Conservation (phyloP, 352 stramenopile species). For the Peronospora belbahrii region DNA sequence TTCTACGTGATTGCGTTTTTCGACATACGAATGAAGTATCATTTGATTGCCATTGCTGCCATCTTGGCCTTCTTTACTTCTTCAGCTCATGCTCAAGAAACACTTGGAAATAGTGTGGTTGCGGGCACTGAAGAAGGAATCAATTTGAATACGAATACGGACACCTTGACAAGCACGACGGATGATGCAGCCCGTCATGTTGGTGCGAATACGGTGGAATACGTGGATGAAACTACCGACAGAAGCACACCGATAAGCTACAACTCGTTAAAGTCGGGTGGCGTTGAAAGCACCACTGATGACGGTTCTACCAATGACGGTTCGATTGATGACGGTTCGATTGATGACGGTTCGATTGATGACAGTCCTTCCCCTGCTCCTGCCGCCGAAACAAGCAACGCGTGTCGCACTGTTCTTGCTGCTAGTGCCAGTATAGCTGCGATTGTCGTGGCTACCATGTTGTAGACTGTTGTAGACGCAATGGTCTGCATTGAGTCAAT, state of each 20-base stretch:
- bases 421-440: slow-evolving; percentile 20
- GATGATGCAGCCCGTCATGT: too few relatives aligned
- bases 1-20: too few relatives aligned
- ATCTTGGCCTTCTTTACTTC: not conserved
- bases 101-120: slow-evolving; percentile 32
- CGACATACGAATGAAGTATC: slow-evolving; percentile 18
- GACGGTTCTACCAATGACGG: not conserved
- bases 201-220: too few relatives aligned
- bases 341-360: not conserved
- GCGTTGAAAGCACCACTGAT: too few relatives aligned
- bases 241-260: too few relatives aligned
- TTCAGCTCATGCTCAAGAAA: too few relatives aligned
- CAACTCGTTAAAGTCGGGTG: too few relatives aligned
- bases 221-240: too few relatives aligned
- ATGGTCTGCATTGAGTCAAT: slow-evolving; percentile 4
- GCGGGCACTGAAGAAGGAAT: slow-evolving; percentile 24
- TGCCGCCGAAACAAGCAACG: slow-evolving; percentile 13
- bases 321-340: too few relatives aligned
- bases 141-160: not conserved
- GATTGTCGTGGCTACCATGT: slow-evolving; percentile 18
- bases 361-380: slow-evolving; percentile 6
- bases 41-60: slow-evolving; percentile 10
- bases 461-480: slow-evolving; percentile 10
- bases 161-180: not conserved
- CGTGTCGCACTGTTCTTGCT: slow-evolving; percentile 4